Percentiles rank a stretch among this genome's conserved stretches.
Conservation (phyloP, 208 protist species). For the Acanthamoeba triangularis region DNA sequence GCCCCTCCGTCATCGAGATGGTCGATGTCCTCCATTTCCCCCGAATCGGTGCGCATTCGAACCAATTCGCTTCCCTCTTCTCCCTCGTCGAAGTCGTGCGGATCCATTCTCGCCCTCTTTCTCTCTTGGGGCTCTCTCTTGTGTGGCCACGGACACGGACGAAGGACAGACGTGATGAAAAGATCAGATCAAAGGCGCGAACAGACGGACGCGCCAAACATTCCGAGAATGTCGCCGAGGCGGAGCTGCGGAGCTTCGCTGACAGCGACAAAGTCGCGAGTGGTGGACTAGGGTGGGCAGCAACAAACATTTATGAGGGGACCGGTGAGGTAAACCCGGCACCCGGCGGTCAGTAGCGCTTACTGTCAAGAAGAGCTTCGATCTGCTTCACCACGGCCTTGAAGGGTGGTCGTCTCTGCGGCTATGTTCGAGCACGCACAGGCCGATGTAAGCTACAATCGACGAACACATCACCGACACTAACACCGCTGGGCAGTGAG, state of each 20-base stretch:
- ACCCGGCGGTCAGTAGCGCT: neutral
- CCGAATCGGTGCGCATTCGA: neutral
- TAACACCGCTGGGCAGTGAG: too few relatives aligned
- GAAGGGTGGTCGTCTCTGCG: neutral
- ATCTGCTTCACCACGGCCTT: neutral
- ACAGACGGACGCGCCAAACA: too few relatives aligned
- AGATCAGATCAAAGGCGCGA: too few relatives aligned
- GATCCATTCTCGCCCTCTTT: neutral
- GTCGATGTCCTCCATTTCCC: slow-evolving; percentile 5
- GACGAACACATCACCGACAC: too few relatives aligned
- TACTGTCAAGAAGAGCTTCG: neutral
- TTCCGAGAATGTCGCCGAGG: too few relatives aligned
- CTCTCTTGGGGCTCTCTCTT: neutral
- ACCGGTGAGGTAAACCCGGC: too few relatives aligned
- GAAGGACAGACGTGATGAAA: too few relatives aligned
- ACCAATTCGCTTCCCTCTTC: neutral
- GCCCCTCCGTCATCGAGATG: neutral
- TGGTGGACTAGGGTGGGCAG: too few relatives aligned
- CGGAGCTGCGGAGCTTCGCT: too few relatives aligned
- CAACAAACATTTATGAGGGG: too few relatives aligned
- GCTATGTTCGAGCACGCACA: neutral
- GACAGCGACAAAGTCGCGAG: too few relatives aligned
- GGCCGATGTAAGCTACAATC: neutral
- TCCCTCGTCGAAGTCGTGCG: neutral
- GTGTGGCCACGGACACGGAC: too few relatives aligned